Conservation (phyloP, 106 monocot species). For the Alisma plantagoaquatica region DNA sequence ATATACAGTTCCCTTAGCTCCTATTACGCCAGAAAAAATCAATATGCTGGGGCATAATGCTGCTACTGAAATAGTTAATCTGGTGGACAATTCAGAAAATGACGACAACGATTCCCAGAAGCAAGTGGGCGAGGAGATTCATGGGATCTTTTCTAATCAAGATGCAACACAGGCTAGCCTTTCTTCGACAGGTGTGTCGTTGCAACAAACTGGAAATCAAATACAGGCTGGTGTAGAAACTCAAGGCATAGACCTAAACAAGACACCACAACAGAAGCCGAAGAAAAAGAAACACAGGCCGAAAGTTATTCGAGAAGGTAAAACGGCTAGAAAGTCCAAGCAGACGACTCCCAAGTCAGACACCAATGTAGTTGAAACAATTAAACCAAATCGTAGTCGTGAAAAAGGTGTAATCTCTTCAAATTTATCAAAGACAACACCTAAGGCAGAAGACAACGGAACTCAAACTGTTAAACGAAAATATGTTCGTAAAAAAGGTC, state of each 20-base stretch:
- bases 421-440: no score
- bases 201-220: background rate
- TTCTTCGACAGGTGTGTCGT: background rate
- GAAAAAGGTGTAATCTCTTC: no score
- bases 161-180: background rate
- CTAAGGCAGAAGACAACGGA: background rate
- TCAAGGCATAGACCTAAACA: conserved; percentile 41
- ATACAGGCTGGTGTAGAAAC: conserved; percentile 5
- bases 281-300: conserved; percentile 52
- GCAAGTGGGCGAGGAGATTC: background rate
- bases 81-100: conserved; percentile 1
- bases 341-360: conserved; percentile 24
- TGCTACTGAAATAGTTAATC: background rate
- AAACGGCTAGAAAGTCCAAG: conserved; percentile 30
- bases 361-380: no score
- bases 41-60: background rate
- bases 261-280: conserved; percentile 24
- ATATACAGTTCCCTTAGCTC: background rate
- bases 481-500: conserved; percentile 24
- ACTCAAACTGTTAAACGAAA: conserved; percentile 27
- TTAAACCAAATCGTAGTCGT: no score
- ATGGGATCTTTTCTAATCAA: background rate
- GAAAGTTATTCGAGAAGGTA: conserved; percentile 55
- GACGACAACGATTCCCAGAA: background rate
- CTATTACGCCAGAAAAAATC: conserved; percentile 4